Conservation (phyloP, 2,329 filamentous ascomycete genomes). For the Helminthosporium solani region DNA sequence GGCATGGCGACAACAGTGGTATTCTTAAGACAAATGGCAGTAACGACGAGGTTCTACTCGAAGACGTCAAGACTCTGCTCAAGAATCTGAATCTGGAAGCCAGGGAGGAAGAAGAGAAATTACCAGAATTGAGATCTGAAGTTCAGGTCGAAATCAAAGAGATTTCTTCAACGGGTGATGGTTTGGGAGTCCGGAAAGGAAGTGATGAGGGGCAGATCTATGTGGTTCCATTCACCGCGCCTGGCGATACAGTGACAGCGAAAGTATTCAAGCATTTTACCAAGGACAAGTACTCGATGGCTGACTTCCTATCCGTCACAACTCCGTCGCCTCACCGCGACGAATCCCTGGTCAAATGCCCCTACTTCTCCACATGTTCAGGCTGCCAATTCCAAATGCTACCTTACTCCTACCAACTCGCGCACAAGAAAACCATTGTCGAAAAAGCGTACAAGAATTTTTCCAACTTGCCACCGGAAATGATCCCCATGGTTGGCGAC, state of each 20-base stretch:
- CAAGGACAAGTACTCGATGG: constrained; percentile 67
- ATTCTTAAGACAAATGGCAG: constrained; percentile 46
- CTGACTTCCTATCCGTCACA: constrained; percentile 79
- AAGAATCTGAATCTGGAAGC: constrained; percentile 33
- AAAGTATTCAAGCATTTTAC: constrained; percentile 74
- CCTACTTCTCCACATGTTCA: constrained; percentile 81
- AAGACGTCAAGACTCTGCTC: constrained; percentile 48
- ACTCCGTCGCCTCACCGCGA: constrained; percentile 74
- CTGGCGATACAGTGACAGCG: constrained; percentile 76
- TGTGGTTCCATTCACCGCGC: constrained; percentile 83
- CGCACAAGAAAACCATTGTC: constrained; percentile 80
- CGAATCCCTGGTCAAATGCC: constrained; percentile 73
- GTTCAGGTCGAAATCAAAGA: constrained; percentile 79
- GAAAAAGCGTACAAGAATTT: constrained; percentile 93
- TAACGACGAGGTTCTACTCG: constrained; percentile 51
- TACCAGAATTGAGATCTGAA: constrained; percentile 71
- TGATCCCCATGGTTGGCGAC: constrained; percentile 73
- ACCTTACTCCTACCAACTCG: constrained; percentile 80
- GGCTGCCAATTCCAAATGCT: constrained; percentile 99
- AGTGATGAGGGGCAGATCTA: constrained; percentile 69
- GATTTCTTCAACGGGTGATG: constrained; percentile 90
- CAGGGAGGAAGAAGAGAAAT: constrained; percentile 22
- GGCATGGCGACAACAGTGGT: constrained; percentile 36
- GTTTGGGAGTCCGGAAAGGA: constrained; percentile 70
- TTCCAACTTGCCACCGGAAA: constrained; percentile 73